A percentile compares a stretch with the other conserved stretches of the same genome.
phyloP scores from a whole-genome alignment of 495 filamentous ascomycete genomes.

The Parachaetomium inaequale region DNA sequence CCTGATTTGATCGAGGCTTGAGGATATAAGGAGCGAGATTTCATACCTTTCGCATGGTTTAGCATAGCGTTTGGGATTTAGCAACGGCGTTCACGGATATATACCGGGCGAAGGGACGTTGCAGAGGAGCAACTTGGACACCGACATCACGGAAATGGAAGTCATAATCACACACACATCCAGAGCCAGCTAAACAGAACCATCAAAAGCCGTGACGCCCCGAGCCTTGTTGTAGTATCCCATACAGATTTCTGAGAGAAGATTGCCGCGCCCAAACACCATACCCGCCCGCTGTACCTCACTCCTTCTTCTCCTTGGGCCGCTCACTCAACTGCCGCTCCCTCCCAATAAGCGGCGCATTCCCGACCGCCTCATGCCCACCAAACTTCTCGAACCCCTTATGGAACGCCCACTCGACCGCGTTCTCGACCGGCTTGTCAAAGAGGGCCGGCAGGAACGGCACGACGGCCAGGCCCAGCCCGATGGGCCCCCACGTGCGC shows the following conservation, averaged over 20 bases:
- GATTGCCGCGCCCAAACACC: neutral
- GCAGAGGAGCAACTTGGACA: neutral
- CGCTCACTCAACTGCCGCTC: slow-evolving; percentile 51
- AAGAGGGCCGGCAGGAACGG: slow-evolving; percentile 87
- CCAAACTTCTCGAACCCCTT: slow-evolving; percentile 67
- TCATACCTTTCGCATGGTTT: slow-evolving; percentile 1
- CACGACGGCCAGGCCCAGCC: slow-evolving; percentile 81
- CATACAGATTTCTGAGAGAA: neutral
- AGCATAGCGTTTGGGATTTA: slow-evolving; percentile 24
- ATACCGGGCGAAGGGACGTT: neutral
- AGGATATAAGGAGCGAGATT: slow-evolving; percentile 3
- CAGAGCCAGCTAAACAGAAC: neutral
- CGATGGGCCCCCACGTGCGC: slow-evolving; percentile 84
- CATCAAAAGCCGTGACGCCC: neutral
- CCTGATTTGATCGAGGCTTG: slow-evolving; percentile 45
- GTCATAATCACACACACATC: neutral
- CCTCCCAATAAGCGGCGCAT: slow-evolving; percentile 50
- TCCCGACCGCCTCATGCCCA: slow-evolving; percentile 56
- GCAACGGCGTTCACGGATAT: slow-evolving; percentile 10
- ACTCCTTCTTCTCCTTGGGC: slow-evolving; percentile 57
- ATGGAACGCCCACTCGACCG: slow-evolving; percentile 85
- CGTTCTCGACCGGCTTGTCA: slow-evolving; percentile 88
- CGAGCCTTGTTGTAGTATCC: neutral
- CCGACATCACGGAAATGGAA: too few relatives aligned
- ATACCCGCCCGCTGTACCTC: slow-evolving; percentile 23